Conservation (phyloP, 495 filamentous ascomycete species). For the Penicillium arizonense region DNA sequence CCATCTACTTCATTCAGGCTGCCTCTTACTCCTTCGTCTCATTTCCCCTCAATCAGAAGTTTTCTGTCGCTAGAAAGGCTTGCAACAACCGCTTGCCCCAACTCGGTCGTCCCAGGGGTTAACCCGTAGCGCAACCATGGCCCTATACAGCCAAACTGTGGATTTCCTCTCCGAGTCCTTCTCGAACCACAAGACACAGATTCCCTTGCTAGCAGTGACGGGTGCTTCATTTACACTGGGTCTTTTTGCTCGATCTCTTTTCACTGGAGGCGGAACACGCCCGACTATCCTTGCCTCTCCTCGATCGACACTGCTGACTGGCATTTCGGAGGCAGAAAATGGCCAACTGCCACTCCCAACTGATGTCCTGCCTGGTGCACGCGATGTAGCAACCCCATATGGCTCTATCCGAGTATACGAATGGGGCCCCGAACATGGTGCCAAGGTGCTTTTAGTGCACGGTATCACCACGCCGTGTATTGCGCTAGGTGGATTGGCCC, state of each 20-base stretch:
- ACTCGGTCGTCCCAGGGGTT: conserved; percentile 5
- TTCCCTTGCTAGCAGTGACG: conserved; percentile 41
- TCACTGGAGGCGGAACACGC: conserved; percentile 14
- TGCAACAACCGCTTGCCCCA: not conserved
- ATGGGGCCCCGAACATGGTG: conserved; percentile 78
- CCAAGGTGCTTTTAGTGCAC: conserved; percentile 79
- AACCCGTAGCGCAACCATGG: conserved; percentile 22
- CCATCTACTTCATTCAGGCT: not conserved
- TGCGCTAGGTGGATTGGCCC: conserved; percentile 64
- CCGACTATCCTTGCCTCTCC: conserved; percentile 45
- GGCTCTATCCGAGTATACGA: conserved; percentile 84
- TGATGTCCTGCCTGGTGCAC: conserved; percentile 68
- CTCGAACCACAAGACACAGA: conserved; percentile 35
- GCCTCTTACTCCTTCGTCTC: not conserved
- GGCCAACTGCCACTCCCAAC: conserved; percentile 66
- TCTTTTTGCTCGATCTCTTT: conserved; percentile 37
- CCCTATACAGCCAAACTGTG: conserved; percentile 39
- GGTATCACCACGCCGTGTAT: conserved; percentile 84
- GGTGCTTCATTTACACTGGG: conserved; percentile 42
- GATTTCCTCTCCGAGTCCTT: conserved; percentile 40
- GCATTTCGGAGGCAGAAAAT: conserved; percentile 46
- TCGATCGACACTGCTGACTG: conserved; percentile 39
- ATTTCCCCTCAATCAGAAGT: not conserved
- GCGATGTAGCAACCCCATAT: conserved; percentile 74
- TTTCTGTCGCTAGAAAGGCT: not conserved